Percentiles rank a stretch among this genome's conserved stretches.
Conservation (phyloP, 2,329 filamentous ascomycete genomes). For the Fulvia fulva region DNA sequence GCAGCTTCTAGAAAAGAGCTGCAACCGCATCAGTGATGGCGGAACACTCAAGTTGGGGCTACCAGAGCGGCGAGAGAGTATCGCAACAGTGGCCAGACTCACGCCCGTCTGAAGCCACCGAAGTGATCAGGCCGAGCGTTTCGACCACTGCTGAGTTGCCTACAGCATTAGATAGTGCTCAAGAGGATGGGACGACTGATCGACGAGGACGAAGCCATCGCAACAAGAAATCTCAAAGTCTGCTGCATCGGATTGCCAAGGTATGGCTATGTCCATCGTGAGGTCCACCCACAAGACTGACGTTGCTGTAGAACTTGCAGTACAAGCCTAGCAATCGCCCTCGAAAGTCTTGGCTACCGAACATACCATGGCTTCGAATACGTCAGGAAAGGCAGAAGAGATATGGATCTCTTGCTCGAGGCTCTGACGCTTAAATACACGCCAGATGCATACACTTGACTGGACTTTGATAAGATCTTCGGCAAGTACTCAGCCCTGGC, state of each 20-base stretch:
- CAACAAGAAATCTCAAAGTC: slow-evolving; percentile 8
- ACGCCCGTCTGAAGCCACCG: slow-evolving; percentile 1
- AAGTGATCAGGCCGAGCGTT: background rate
- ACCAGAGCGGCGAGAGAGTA: background rate
- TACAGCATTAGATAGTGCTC: background rate
- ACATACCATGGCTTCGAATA: slow-evolving; percentile 14
- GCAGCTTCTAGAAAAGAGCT: background rate
- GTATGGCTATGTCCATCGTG: background rate
- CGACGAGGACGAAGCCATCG: slow-evolving; percentile 10
- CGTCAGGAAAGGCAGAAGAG: slow-evolving; percentile 13
- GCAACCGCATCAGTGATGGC: background rate
- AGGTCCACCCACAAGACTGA: background rate
- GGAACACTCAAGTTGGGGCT: background rate
- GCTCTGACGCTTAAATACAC: slow-evolving; percentile 5
- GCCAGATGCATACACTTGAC: background rate
- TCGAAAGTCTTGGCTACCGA: slow-evolving; percentile 6
- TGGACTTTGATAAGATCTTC: slow-evolving; percentile 16
- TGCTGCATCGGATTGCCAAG: slow-evolving; percentile 14
- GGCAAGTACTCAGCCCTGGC: slow-evolving; percentile 18
- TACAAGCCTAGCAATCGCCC: slow-evolving; percentile 7
- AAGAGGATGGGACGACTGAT: slow-evolving; percentile 8
- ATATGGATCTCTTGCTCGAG: slow-evolving; percentile 14
- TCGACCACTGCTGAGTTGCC: slow-evolving; percentile 1
- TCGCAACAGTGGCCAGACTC: background rate
- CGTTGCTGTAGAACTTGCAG: slow-evolving; percentile 3